phyloP scores from a whole-genome alignment of 2,329 filamentous ascomycete genomes.

The Huntiella abstrusa region DNA sequence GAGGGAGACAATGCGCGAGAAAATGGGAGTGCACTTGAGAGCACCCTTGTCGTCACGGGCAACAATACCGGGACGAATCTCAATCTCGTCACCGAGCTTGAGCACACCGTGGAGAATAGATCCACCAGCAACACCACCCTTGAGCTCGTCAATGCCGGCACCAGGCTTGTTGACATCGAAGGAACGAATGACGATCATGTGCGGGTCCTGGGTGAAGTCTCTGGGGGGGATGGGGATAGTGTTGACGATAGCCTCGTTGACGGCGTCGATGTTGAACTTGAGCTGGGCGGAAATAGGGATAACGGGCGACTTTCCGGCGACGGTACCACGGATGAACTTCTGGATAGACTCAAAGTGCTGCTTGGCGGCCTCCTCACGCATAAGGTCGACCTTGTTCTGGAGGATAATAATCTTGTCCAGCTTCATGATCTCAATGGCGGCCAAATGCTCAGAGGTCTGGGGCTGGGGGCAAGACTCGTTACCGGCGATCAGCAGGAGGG shows the following conservation, averaged over 20 bases:
- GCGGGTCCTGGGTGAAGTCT: slow-evolving; percentile 80
- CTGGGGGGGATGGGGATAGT: slow-evolving; percentile 82
- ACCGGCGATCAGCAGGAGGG: slow-evolving; percentile 84
- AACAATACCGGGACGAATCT: slow-evolving; percentile 97
- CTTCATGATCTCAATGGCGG: slow-evolving; percentile 99
- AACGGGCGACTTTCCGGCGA: slow-evolving; percentile 84
- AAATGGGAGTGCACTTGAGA: slow-evolving; percentile 93
- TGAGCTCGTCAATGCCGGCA: slow-evolving; percentile 94
- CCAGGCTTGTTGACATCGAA: slow-evolving; percentile 99
- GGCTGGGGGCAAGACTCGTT: slow-evolving; percentile 98
- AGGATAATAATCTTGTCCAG: slow-evolving; percentile 98
- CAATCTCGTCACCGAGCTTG: slow-evolving; percentile 94
- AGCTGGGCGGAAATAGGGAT: slow-evolving; percentile 95
- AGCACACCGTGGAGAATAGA: slow-evolving; percentile 91
- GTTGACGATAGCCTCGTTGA: slow-evolving; percentile 89
- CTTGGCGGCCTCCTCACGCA: slow-evolving; percentile 85
- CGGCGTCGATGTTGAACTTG: slow-evolving; percentile 98
- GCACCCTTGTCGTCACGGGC: slow-evolving; percentile 84
- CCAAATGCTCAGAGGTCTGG: slow-evolving; percentile 95
- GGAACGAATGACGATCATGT: slow-evolving; percentile 98
- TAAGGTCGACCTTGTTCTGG: slow-evolving; percentile 98
- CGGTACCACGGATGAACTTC: slow-evolving; percentile 95
- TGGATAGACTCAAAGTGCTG: slow-evolving; percentile 93
- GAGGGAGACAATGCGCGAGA: slow-evolving; percentile 81
- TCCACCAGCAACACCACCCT: slow-evolving; percentile 96